Base-by-base conservation (phyloP, 2,329 filamentous ascomycete genomes). In the Botryosphaeria agaves region DNA sequence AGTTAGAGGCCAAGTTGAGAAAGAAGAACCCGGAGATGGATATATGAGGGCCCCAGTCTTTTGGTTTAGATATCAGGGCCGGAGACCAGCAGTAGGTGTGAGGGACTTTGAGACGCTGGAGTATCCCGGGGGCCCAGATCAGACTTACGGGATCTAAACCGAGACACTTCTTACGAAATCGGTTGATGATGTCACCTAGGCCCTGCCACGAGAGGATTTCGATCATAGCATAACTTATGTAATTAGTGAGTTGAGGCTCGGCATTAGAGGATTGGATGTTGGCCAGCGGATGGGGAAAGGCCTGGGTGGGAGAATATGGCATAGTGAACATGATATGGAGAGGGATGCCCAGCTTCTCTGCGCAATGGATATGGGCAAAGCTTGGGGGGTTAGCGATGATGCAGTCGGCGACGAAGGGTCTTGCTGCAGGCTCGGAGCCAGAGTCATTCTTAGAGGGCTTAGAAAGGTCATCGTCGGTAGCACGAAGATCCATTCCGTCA, bases 201-300 rank as follows among this genome's bases (percentile, higher is more conserved):
- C 83, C 84, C 53, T 93, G 83, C 83, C 83, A 92, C 7, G 84
- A 85, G 64, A 93, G 72, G 69, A 91, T 81, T 41, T 93, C 84
- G 2, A 92, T 78, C 14, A 92, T 59, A 0, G 76, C 73, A 43
- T 92, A 93, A 0, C 77, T 80, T 33, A 91, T 64, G 45, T 81
- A 87, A 42, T 89, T 92, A 1, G 80, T 77, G 34, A 82, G 65
- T n/a, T 69, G 69, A 4, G 71, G 63, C 42, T 89, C 81, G 1
- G 77, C 76, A 41, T 83, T 82, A 1, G 75, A 72, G 2, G 72
- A 72, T 37, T 80, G 69, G 33, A 92, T 75, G 38, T 89, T 87
- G 0, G 83, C 82, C 15, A 93, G 60, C 0, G 84, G 84, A 43
- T 93, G 84, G 0, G 82, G 80, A 40, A 92, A 92, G 0, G 77